Base-by-base conservation (phyloP, 805 yeast species). In the Priceomyces castillae region DNA sequence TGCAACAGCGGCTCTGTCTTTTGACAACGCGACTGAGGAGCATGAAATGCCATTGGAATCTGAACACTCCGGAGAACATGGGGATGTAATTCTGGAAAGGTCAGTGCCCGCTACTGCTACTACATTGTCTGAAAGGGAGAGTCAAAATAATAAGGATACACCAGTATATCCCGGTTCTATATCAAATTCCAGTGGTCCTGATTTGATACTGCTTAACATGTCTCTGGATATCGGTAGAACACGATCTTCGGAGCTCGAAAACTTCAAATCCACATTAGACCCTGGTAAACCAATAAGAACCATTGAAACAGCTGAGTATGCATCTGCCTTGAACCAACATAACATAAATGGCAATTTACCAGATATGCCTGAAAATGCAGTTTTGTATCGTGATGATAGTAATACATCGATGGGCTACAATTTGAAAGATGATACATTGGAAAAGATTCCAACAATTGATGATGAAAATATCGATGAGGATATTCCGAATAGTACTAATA, bases 261-360 rank as follows among this genome's bases (percentile, higher is more conserved):
- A 37, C 28, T 59, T 47, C 39, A 54, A 64, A 40, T 60, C 67
- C 30, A 71, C 76, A 1, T 60, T 76, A 59, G 80, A 76, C 51
- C 80, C 80, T 2, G 76, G 74, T 0, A 70, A 63, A 46, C 65
- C 67, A 7, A 30, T 16, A 2, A 46, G 68, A 20, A 72, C 49
- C 15, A 34, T 46, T 31, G 20, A 22, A 20, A 20, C 28, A 16
- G 15, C 48, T 12, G 58, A 57, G 37, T 39, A 57, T 18, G 57
- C 56, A 15, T 41, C 48, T 15, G 38, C 53, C n/a, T 48, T 61
- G 23, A 52, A 43, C n/a, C 46, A 34, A 26, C 46, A 44, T 30
- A 25, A 26, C 17, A 16, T 37, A 7, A 28, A 37, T 23, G 39
- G 14, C 16, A 39, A 28, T 37, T 42, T 22, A 11, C 49, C 41